Evolutionary conservation across 768 basidiomycete genomes (phyloP).

Genomic region (Pulveroboletus sp.): DNA sequence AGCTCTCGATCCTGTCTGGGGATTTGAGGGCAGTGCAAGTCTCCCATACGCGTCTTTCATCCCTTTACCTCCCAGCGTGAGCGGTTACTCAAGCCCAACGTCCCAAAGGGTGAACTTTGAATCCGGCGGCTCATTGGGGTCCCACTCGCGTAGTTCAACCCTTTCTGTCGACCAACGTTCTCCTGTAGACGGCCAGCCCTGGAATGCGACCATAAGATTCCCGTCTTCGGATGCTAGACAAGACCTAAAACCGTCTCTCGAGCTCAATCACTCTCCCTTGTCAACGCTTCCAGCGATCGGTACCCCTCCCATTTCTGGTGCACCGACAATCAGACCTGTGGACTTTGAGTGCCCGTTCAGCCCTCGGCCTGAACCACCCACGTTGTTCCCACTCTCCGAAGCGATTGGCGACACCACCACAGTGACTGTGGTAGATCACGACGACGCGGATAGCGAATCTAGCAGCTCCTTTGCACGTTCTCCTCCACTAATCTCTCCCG

Average conservation of each 20-base stretch:
- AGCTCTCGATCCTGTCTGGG: conserved; percentile 23
- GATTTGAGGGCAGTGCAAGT: conserved; percentile 15
- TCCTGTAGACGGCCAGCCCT: conserved; percentile 17
- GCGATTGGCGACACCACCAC: background rate
- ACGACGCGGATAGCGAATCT: conserved; percentile 18
- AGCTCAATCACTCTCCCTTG: conserved; percentile 30
- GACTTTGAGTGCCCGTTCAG: conserved; percentile 27
- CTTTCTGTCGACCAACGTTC: conserved; percentile 28
- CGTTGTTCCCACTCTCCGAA: conserved; percentile 20
- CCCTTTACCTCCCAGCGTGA: conserved; percentile 30
- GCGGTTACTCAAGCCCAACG: conserved; percentile 29
- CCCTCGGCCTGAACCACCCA: conserved; percentile 24
- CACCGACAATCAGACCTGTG: conserved; percentile 10
- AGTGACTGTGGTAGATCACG: conserved; percentile 4
- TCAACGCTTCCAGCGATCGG: conserved; percentile 29
- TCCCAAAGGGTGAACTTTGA: conserved; percentile 24
- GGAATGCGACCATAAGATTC: conserved; percentile 8
- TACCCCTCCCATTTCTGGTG: conserved; percentile 23
- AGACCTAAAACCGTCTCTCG: conserved; percentile 12
- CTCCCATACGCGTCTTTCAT: conserved; percentile 28
- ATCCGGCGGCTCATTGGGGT: conserved; percentile 11
- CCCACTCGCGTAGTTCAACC: conserved; percentile 30
- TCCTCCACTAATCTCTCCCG: conserved; percentile 27
- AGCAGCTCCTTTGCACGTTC: conserved; percentile 25
- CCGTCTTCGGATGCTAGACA: conserved; percentile 5